phyloP scores from a whole-genome alignment of 2,329 filamentous ascomycete species.

The Daldinia sp. region DNA sequence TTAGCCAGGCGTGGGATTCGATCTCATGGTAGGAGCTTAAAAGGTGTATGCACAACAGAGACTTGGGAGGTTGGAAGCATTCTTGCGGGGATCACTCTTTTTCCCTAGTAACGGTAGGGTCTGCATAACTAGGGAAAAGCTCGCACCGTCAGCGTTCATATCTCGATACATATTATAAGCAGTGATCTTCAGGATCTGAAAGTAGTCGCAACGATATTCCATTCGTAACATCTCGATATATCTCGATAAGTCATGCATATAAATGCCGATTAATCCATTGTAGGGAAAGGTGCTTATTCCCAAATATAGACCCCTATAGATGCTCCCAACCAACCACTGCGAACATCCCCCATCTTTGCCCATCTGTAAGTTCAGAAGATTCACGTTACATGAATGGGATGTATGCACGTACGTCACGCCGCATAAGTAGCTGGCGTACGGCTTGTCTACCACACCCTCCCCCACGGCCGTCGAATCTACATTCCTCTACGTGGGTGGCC shows the following conservation, averaged over 20 bases:
- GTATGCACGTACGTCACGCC: constrained; percentile 24
- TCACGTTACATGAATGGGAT: constrained; percentile 10
- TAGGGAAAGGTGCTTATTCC: not conserved
- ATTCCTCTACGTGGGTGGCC: constrained; percentile 12
- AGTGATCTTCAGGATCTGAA: not conserved
- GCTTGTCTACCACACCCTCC: constrained; percentile 4
- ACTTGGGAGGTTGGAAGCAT: not conserved
- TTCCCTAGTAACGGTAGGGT: constrained; percentile 14
- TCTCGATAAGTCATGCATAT: not conserved
- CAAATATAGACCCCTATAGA: not conserved
- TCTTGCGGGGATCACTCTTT: constrained; percentile 3
- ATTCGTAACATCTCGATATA: not conserved
- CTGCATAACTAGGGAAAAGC: not conserved
- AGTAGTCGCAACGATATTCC: not conserved
- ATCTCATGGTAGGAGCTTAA: too few relatives aligned
- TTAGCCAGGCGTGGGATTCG: not conserved
- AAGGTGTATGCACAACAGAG: too few relatives aligned
- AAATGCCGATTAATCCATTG: not conserved
- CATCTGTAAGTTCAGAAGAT: constrained; percentile 6
- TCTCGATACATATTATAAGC: not conserved
- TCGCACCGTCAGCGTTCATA: not conserved
- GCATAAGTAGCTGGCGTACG: constrained; percentile 19
- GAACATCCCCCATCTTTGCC: not conserved
- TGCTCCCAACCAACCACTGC: not conserved
- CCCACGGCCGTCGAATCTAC: constrained; percentile 17